Conservation (phyloP, 2,329 filamentous ascomycete species). For the Zalaria obscura region DNA sequence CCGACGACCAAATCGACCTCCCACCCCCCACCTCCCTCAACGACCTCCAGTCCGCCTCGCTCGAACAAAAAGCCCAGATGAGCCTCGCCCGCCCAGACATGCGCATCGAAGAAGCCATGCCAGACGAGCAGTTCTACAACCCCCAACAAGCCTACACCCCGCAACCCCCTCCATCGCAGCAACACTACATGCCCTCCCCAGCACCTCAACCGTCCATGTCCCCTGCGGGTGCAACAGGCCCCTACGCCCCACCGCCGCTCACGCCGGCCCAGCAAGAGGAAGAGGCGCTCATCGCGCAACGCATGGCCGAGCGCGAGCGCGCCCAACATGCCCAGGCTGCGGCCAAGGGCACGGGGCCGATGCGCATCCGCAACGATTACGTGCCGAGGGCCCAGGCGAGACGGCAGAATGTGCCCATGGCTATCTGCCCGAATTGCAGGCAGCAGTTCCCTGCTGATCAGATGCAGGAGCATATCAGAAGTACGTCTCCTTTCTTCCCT, state of each 20-base stretch:
- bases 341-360: constrained; percentile 50
- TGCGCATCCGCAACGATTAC: constrained; percentile 91
- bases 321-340: constrained; percentile 62
- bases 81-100: constrained; percentile 63
- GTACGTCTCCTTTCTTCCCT: constrained; percentile 29
- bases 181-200: constrained; percentile 8
- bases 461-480: constrained; percentile 84
- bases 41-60: constrained; percentile 82
- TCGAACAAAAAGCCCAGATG: constrained; percentile 88
- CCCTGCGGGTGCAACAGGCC: constrained; percentile 4
- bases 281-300: constrained; percentile 14
- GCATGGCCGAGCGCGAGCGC: constrained; percentile 36
- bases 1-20: constrained; percentile 72
- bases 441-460: constrained; percentile 79
- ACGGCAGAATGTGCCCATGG: constrained; percentile 50
- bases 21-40: constrained; percentile 80
- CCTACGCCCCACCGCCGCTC: constrained; percentile 6
- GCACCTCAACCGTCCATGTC: constrained; percentile 10
- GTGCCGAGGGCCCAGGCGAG: constrained; percentile 69
- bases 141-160: constrained; percentile 13
- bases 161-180: constrained; percentile 14
- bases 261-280: constrained; percentile 23
- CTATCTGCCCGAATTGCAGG: constrained; percentile 83
- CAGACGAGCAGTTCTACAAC: constrained; percentile 19
- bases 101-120: constrained; percentile 73